phyloP scores from a whole-genome alignment of 345 rosid species.

The Eutrema heterophyllum region DNA sequence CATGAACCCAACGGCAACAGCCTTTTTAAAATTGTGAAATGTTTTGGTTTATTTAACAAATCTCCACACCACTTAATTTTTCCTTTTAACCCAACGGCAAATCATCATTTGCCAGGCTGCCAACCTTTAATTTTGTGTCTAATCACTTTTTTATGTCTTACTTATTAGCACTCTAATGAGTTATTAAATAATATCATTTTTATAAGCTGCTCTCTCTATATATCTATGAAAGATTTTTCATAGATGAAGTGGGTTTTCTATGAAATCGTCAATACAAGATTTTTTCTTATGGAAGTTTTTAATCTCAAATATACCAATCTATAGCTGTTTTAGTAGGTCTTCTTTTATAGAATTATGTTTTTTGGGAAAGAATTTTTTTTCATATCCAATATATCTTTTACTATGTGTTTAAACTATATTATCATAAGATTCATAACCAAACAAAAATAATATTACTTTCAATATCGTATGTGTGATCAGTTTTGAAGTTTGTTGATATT shows the following conservation, averaged over 20 bases:
- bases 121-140: neutral
- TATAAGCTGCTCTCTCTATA: neutral
- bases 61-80: slow-evolving; percentile 3
- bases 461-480: neutral
- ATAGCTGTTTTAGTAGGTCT: neutral
- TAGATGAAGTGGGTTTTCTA: no score
- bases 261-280: no score
- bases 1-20: neutral
- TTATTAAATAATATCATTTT: neutral
- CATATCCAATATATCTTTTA: no score
- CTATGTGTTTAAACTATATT: neutral
- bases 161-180: neutral
- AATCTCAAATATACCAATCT: neutral
- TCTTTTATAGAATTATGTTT: neutral
- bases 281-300: neutral
- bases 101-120: no score
- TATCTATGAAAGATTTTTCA: no score
- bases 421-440: neutral
- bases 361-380: neutral
- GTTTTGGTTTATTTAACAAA: slow-evolving; percentile 10
- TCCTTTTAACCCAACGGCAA: slow-evolving; percentile 13
- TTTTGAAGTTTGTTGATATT: neutral
- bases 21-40: neutral
- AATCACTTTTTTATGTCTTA: slow-evolving; percentile 6
- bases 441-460: neutral